Evolutionary conservation across 352 stramenopile genomes (phyloP).

Genomic region (Phytophthora tubulina): DNA sequence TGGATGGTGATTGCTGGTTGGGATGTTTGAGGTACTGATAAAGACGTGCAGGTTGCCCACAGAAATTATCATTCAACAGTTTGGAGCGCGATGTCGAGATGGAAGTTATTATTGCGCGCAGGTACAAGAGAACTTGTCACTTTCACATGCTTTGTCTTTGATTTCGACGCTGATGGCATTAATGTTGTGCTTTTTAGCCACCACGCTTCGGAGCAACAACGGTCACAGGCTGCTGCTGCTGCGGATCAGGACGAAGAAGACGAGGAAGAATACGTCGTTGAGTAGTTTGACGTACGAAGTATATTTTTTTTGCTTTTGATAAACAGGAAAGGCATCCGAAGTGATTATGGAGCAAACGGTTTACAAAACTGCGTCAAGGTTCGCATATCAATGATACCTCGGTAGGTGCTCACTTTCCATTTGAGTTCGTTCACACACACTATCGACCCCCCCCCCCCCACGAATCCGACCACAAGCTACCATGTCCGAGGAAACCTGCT

Average conservation of each 20-base stretch:
- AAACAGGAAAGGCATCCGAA: too few species aligned
- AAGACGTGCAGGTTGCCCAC: conserved; percentile 62
- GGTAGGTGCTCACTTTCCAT: too few species aligned
- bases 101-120: conserved; percentile 80
- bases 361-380: too few species aligned
- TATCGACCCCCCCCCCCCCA: too few species aligned
- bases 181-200: conserved; percentile 35
- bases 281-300: conserved; percentile 40
- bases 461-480: too few species aligned
- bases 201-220: conserved; percentile 51
- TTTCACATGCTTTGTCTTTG: not conserved
- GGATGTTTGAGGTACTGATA: conserved; percentile 5
- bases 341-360: too few species aligned
- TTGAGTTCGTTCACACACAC: too few species aligned
- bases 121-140: conserved; percentile 34
- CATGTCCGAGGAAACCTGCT: too few species aligned
- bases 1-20: not conserved
- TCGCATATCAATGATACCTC: too few species aligned
- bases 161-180: not conserved
- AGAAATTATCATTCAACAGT: conserved; percentile 60
- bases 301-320: not conserved
- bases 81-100: conserved; percentile 90
- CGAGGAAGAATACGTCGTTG: conserved; percentile 80
- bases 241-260: conserved; percentile 58
- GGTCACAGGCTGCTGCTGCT: conserved; percentile 36